A percentile compares a stretch with the other conserved stretches of the same genome.
phyloP scores from a whole-genome alignment of 148 eudicot genomes.

The Rhododendron ovatum region DNA sequence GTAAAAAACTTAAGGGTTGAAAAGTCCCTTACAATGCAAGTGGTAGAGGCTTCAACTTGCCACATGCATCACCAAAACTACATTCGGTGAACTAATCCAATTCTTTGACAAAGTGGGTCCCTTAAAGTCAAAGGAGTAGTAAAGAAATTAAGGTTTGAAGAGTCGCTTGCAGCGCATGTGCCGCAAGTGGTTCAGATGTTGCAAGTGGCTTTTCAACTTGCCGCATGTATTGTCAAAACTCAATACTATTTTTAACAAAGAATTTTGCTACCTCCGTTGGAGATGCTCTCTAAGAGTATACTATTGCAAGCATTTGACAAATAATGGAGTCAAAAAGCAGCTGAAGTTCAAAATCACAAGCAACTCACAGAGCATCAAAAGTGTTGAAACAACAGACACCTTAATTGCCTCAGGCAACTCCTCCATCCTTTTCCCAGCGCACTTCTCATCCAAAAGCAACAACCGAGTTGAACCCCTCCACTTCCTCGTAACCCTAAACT shows the following conservation, averaged over 20 bases:
- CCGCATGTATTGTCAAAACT: neutral
- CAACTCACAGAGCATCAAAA: slow-evolving; percentile 15
- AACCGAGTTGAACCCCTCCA: slow-evolving; percentile 90
- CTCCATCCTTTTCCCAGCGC: slow-evolving; percentile 33
- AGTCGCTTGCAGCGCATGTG: neutral
- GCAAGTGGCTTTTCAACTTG: neutral
- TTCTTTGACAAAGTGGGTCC: neutral
- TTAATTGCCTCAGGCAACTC: slow-evolving; percentile 86
- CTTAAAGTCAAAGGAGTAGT: too few relatives aligned
- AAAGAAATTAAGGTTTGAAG: neutral
- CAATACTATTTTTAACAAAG: too few relatives aligned
- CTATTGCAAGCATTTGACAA: neutral
- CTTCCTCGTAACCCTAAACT: slow-evolving; percentile 42
- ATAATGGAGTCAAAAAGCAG: neutral
- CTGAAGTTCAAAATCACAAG: neutral
- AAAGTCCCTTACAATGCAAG: too few relatives aligned
- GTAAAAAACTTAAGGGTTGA: too few relatives aligned
- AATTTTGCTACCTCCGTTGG: neutral
- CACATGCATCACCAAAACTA: too few relatives aligned
- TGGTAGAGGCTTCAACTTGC: too few relatives aligned
- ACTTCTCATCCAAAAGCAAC: slow-evolving; percentile 82
- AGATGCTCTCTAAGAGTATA: neutral
- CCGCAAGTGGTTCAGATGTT: neutral
- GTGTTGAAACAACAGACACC: slow-evolving; percentile 33
- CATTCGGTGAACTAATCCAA: too few relatives aligned